A percentile compares a stretch with the other conserved stretches of the same genome.
phyloP scores from a whole-genome alignment of 345 rosid genomes.

The Carallia brachiata region DNA sequence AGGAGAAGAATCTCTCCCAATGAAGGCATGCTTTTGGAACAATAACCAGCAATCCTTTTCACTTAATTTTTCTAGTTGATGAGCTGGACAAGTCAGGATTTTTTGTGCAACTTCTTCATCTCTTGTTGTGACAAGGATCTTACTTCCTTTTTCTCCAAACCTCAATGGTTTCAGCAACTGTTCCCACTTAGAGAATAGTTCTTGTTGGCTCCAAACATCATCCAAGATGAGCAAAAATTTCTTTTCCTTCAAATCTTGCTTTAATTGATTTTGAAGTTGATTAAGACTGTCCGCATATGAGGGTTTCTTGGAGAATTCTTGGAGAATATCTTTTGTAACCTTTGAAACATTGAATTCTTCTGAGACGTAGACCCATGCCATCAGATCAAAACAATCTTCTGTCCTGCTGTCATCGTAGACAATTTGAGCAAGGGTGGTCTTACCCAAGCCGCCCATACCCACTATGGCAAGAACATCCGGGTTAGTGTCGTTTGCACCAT shows the following conservation, averaged over 20 bases:
- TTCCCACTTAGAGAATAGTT: too few relatives aligned
- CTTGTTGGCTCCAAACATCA: conserved; percentile 19
- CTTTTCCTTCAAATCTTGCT: neutral
- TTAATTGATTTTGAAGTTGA: conserved; percentile 1
- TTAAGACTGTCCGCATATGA: neutral
- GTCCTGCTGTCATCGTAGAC: conserved; percentile 3
- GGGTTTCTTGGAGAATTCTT: neutral
- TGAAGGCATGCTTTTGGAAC: conserved; percentile 3
- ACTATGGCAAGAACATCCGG: conserved; percentile 7
- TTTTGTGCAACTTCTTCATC: neutral
- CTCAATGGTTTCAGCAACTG: neutral
- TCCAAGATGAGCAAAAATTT: conserved; percentile 6
- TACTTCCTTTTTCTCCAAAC: neutral
- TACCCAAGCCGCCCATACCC: conserved; percentile 15
- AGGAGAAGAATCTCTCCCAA: neutral
- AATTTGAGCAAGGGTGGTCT: conserved; percentile 15
- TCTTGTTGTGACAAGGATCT: conserved; percentile 6
- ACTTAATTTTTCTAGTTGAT: neutral
- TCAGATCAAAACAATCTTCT: conserved; percentile 7
- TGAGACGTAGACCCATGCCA: conserved; percentile 2
- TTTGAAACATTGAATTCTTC: conserved; percentile 7
- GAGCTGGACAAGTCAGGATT: neutral
- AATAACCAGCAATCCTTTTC: conserved; percentile 12
- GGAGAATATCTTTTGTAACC: conserved; percentile 6
- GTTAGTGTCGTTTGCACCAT: neutral